phyloP scores from a whole-genome alignment of 2,329 filamentous ascomycete genomes.

The Ilyonectria sp. region DNA sequence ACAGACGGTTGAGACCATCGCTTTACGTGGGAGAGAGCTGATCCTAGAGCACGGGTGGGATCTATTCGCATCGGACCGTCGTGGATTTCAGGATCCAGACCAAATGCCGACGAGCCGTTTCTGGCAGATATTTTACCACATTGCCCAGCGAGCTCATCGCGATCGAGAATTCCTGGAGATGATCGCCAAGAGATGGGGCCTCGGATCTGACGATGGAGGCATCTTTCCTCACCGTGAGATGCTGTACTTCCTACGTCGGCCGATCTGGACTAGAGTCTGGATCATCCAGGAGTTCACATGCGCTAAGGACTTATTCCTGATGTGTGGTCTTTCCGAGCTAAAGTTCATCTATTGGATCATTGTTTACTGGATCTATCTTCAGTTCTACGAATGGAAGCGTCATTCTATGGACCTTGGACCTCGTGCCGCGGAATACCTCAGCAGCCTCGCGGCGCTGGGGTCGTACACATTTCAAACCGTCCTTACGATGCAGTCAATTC shows the following conservation, averaged over 20 bases:
- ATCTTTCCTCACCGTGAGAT: background rate
- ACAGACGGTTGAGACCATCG: background rate
- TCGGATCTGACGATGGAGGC: background rate
- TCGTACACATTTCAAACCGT: background rate
- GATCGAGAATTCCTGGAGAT: background rate
- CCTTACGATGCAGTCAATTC: background rate
- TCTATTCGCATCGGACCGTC: background rate
- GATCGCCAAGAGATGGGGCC: background rate
- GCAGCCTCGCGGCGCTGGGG: background rate
- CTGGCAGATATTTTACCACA: background rate
- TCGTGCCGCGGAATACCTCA: background rate
- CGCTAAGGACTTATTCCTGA: background rate
- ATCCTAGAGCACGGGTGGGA: background rate
- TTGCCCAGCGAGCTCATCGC: background rate
- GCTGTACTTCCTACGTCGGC: background rate
- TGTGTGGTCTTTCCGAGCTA: background rate
- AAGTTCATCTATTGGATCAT: background rate
- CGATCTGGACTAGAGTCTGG: background rate
- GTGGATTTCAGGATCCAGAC: background rate
- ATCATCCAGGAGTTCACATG: constrained; percentile 1
- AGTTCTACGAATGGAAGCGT: background rate
- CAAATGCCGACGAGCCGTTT: background rate
- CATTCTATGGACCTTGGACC: background rate
- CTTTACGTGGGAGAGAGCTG: background rate
- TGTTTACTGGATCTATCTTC: background rate